A percentile compares a stretch with the other conserved stretches of the same genome.
Evolutionary conservation across 345 rosid species (phyloP).

Genomic region (Salix purpurea): DNA sequence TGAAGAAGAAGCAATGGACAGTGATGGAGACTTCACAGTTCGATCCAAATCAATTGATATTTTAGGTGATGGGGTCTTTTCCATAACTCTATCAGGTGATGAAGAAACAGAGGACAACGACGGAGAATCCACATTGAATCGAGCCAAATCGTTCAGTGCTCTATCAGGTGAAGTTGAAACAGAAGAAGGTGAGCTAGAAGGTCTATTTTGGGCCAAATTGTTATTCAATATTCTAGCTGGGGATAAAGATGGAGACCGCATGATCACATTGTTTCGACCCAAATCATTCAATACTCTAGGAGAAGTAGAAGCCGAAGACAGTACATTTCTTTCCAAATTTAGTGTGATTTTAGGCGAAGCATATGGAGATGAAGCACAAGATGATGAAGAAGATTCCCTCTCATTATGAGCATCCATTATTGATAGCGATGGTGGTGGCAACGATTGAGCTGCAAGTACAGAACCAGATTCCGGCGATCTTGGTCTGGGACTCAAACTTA

Average conservation of each 20-base stretch:
- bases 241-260: constrained; percentile 21
- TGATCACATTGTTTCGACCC: constrained; percentile 2
- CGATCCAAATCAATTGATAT: constrained; percentile 19
- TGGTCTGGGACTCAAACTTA: constrained; percentile 51
- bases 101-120: constrained; percentile 12
- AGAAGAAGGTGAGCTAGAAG: not conserved
- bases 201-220: not conserved
- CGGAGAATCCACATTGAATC: constrained; percentile 8
- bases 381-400: not conserved
- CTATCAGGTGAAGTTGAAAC: not conserved
- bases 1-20: constrained; percentile 42
- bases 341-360: constrained; percentile 25
- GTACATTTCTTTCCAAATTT: constrained; percentile 12
- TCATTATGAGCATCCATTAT: not conserved
- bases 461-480: constrained; percentile 40
- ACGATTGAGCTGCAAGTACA: constrained; percentile 16
- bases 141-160: constrained; percentile 2
- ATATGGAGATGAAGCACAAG: constrained; percentile 17
- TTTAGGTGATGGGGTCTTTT: constrained; percentile 3
- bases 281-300: constrained; percentile 7
- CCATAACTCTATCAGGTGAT: not conserved
- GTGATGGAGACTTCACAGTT: constrained; percentile 39
- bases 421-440: constrained; percentile 1
- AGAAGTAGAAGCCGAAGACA: constrained; percentile 11
- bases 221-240: constrained; percentile 18